Base-by-base conservation (phyloP, 192 early-diverging fungal species). In the Coemansia sp. region DNA sequence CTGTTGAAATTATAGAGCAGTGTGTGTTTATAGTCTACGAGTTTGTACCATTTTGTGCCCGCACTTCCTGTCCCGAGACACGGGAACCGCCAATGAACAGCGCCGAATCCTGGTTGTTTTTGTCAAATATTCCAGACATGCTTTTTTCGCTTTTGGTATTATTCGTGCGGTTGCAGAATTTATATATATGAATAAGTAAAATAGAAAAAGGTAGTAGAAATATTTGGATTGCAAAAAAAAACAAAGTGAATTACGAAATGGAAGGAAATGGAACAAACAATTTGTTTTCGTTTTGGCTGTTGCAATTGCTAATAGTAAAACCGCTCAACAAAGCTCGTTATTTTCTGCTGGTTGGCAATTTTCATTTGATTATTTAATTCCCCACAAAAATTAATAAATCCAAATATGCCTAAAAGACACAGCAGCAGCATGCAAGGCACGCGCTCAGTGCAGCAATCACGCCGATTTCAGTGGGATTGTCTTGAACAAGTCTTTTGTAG, bases 1-100 rank as follows among this genome's bases (percentile, higher is more conserved):
- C 22, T 25, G 22, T 25, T 25, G 22, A 25, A 25, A 25, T 25
- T 25, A 25, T 25, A 25, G 22, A 25, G 22, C 22, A 0, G 22
- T 25, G 22, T 25, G 28, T 29, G 5, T 42, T 17, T 61, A 22
- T 22, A 61, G 48, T 61, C n/a, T 32, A 22, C 25, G 28, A 5
- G 32, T 33, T 49, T 81, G 62, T 87, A 98, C 96, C 96, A 87
- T 99, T 99, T 69, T 94, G 93, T 60, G 88, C 83, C 49, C 96
- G 89, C 38, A 99, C 91, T 72, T 94, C 93, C 66, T 89, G 89
- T 29, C 96, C 96, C 7, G 94, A 92, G 56, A 90, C 90, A 48
- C 96, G 88, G 67, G 91, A 85, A 51, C 96, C 96, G 60, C 93
- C 92, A 74, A 95, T 88, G 69, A 89, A 87, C 55, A 95, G 84